Evolutionary conservation across 768 basidiomycete species (phyloP).

Genomic region (Tulasnella sp.): DNA sequence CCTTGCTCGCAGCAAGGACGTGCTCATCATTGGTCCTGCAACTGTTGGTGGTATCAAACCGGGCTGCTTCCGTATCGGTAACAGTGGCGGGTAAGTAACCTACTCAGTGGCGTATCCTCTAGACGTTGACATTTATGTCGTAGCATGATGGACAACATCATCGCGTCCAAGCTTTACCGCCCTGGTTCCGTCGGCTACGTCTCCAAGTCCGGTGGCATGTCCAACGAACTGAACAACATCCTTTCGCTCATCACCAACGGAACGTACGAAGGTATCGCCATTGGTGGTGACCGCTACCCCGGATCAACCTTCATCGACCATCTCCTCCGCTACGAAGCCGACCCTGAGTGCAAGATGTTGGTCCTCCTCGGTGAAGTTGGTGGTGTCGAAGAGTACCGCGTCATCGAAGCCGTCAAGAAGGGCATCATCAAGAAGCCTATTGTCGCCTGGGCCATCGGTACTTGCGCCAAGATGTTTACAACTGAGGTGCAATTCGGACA

Average conservation of each 20-base stretch:
- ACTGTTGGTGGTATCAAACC: slow-evolving; percentile 99
- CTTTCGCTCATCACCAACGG: slow-evolving; percentile 92
- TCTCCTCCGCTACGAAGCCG: slow-evolving; percentile 90
- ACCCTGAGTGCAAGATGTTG: slow-evolving; percentile 98
- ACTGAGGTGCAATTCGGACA: slow-evolving; percentile 99
- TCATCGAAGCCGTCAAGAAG: slow-evolving; percentile 91
- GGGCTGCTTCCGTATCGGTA: slow-evolving; percentile 98
- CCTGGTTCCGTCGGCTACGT: slow-evolving; percentile 96
- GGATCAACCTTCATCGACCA: slow-evolving; percentile 99
- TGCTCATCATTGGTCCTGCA: slow-evolving; percentile 91
- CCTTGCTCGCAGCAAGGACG: slow-evolving; percentile 69
- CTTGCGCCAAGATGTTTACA: slow-evolving; percentile 99
- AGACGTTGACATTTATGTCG: slow-evolving; percentile 7
- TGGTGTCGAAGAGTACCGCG: slow-evolving; percentile 97
- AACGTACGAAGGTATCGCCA: slow-evolving; percentile 99
- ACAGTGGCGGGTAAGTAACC: slow-evolving; percentile 79
- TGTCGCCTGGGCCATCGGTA: slow-evolving; percentile 99
- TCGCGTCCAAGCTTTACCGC: slow-evolving; percentile 95
- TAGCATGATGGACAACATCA: slow-evolving; percentile 99
- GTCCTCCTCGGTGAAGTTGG: slow-evolving; percentile 98
- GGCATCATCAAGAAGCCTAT: slow-evolving; percentile 96
- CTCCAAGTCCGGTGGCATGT: slow-evolving; percentile 99
- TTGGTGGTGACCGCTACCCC: slow-evolving; percentile 98
- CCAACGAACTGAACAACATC: slow-evolving; percentile 99
- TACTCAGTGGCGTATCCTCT: neutral